Evolutionary conservation across 257 asterid species (phyloP).

Genomic region (Cruciata laevipes): DNA sequence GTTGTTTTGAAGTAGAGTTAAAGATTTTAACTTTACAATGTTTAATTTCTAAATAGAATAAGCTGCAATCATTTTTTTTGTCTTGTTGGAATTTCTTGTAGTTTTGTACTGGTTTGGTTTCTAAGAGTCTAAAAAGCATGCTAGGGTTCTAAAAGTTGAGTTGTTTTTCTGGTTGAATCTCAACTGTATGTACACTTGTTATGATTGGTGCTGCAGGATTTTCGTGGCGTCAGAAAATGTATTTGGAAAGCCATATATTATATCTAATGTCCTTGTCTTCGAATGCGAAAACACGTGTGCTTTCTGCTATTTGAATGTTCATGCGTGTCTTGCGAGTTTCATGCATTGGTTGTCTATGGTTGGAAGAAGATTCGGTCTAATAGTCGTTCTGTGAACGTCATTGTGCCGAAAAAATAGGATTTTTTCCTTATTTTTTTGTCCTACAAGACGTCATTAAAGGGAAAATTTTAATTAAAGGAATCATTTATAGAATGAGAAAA

Average conservation of each 20-base stretch:
- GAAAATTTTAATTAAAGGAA: background rate
- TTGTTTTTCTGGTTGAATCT: background rate
- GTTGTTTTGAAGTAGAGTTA: background rate
- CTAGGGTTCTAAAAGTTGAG: background rate
- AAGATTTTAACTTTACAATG: background rate
- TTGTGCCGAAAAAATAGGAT: background rate
- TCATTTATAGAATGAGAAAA: background rate
- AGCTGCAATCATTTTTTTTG: background rate
- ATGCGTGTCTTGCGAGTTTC: background rate
- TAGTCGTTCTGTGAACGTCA: background rate
- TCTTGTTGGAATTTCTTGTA: background rate
- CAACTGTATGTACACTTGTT: background rate
- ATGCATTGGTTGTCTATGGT: background rate
- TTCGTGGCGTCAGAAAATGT: background rate
- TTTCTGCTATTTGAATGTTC: background rate
- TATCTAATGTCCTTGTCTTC: background rate
- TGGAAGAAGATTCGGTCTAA: background rate
- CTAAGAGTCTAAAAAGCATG: background rate
- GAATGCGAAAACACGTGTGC: too few species aligned
- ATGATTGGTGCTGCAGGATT: background rate
- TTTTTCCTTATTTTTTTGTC: background rate
- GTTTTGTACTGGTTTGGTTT: too few species aligned
- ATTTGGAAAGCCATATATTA: background rate
- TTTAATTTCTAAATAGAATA: background rate
- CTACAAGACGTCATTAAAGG: background rate